Evolutionary conservation across 2,329 filamentous ascomycete species (phyloP).

Genomic region (Colletotrichum lini): DNA sequence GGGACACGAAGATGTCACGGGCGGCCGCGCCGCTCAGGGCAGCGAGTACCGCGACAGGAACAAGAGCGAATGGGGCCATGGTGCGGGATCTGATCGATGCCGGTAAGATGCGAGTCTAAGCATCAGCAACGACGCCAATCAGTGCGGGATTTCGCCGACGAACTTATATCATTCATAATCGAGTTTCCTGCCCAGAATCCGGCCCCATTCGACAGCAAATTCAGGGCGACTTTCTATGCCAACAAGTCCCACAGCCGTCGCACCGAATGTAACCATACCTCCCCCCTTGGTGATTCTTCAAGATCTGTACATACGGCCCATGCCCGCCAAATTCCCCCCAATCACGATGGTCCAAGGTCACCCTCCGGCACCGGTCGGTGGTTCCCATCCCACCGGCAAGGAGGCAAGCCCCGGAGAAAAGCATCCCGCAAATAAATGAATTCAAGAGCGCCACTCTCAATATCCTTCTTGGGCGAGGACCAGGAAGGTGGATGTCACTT

Average conservation of each 20-base stretch:
- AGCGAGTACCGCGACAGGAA: slow-evolving; percentile 1
- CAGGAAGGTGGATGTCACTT: not conserved
- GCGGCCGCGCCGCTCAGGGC: slow-evolving; percentile 19
- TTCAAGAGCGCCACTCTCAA: not conserved
- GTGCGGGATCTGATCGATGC: not conserved
- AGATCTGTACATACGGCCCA: no score
- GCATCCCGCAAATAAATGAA: slow-evolving; percentile 32
- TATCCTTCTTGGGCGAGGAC: not conserved
- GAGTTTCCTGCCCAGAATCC: not conserved
- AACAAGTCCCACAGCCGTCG: slow-evolving; percentile 13
- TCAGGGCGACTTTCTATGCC: not conserved
- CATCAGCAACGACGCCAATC: not conserved
- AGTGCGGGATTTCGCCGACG: not conserved
- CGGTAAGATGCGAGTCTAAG: not conserved
- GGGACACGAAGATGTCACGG: slow-evolving; percentile 56
- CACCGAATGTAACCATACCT: slow-evolving; percentile 9
- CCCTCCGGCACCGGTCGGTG: not conserved
- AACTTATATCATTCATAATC: slow-evolving; percentile 16
- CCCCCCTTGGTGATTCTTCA: not conserved
- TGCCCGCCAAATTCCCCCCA: slow-evolving; percentile 31
- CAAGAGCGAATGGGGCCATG: slow-evolving; percentile 10
- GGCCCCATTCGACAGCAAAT: not conserved
- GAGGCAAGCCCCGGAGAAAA: slow-evolving; percentile 22
- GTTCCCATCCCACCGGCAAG: not conserved
- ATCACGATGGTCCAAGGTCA: slow-evolving; percentile 17